phyloP scores from a whole-genome alignment of 768 basidiomycete species.

The Mycena vitilis region DNA sequence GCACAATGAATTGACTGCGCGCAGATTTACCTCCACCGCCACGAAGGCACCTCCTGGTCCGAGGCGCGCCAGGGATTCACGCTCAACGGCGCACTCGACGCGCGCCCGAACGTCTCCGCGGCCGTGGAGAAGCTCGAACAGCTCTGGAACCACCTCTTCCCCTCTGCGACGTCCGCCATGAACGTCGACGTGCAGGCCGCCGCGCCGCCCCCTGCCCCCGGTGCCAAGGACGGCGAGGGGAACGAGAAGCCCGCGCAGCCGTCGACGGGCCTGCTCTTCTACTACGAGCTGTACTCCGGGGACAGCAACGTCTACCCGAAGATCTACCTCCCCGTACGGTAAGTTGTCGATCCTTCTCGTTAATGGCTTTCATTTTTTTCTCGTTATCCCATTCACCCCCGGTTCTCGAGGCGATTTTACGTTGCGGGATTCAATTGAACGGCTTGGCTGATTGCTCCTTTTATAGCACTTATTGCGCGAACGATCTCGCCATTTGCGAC shows the following conservation, averaged over 20 bases:
- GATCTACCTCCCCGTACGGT: constrained; percentile 48
- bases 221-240: too few relatives aligned
- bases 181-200: constrained; percentile 38
- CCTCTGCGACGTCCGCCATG: constrained; percentile 40
- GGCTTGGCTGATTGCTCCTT: neutral
- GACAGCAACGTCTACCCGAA: constrained; percentile 45
- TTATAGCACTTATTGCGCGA: constrained; percentile 44
- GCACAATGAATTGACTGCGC: neutral
- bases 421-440: too few relatives aligned
- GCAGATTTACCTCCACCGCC: constrained; percentile 46
- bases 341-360: constrained; percentile 21
- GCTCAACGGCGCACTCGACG: constrained; percentile 42
- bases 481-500: constrained; percentile 41
- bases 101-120: constrained; percentile 37
- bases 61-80: constrained; percentile 43
- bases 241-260: constrained; percentile 38
- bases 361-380: too few relatives aligned
- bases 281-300: constrained; percentile 45
- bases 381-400: too few relatives aligned
- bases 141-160: constrained; percentile 47
- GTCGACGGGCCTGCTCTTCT: constrained; percentile 44
- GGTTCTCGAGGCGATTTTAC: too few relatives aligned
- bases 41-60: constrained; percentile 43
- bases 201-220: too few relatives aligned
- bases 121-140: constrained; percentile 40